Evolutionary conservation across 106 monocot species (phyloP).

Genomic region (Dactylorhiza incarnata): DNA sequence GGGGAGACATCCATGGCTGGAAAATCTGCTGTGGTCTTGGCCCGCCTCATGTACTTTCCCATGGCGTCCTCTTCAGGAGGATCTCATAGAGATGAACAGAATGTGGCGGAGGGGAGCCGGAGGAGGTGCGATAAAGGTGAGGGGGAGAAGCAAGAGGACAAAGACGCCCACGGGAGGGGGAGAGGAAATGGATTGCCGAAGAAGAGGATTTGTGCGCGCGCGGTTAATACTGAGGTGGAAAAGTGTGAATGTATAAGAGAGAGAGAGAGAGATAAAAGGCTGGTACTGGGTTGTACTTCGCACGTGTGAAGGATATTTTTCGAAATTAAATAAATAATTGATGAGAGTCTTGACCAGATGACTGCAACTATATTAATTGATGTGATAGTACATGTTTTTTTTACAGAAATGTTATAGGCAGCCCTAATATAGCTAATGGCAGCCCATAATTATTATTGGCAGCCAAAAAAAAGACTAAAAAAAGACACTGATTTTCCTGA

Average conservation of each 20-base stretch:
- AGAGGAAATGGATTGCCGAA: neutral
- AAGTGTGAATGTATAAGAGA: too few relatives aligned
- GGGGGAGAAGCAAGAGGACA: conserved; percentile 5
- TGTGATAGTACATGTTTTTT: too few relatives aligned
- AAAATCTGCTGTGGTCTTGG: conserved; percentile 34
- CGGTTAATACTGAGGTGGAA: neutral
- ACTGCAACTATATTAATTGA: too few relatives aligned
- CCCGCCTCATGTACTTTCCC: conserved; percentile 53
- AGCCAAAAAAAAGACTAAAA: too few relatives aligned
- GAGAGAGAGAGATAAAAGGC: neutral
- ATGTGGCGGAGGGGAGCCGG: neutral
- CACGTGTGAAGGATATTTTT: neutral
- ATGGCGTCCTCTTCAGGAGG: conserved; percentile 8
- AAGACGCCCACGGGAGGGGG: neutral
- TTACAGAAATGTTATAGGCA: too few relatives aligned
- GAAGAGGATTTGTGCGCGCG: neutral
- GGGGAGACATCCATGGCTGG: conserved; percentile 37
- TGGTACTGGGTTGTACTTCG: neutral
- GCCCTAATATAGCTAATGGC: too few relatives aligned
- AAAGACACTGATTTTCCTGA: too few relatives aligned
- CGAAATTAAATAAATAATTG: too few relatives aligned
- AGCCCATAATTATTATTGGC: too few relatives aligned
- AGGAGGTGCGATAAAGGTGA: neutral
- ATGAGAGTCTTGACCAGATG: too few relatives aligned
- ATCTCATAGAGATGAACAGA: neutral